Evolutionary conservation across 2,329 filamentous ascomycete genomes (phyloP).

Genomic region (Aspergillus sp.): DNA sequence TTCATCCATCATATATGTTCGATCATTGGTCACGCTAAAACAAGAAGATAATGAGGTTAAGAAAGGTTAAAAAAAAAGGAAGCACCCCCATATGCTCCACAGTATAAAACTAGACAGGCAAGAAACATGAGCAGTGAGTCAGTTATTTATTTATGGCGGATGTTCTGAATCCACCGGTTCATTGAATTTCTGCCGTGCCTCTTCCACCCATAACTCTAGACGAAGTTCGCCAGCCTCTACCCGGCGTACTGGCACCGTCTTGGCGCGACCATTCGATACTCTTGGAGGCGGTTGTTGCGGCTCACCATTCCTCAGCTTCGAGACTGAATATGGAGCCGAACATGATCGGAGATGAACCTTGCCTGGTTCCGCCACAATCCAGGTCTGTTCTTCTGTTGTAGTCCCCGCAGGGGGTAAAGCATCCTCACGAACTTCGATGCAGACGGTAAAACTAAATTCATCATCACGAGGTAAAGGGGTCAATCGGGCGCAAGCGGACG

Average conservation of each 20-base stretch:
- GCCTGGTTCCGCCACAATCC: constrained; percentile 60
- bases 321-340: constrained; percentile 41
- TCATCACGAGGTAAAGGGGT: constrained; percentile 46
- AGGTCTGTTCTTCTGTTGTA: constrained; percentile 54
- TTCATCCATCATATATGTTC: constrained; percentile 43
- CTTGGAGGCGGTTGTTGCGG: constrained; percentile 33
- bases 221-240: constrained; percentile 66
- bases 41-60: constrained; percentile 31
- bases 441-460: constrained; percentile 51
- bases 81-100: constrained; percentile 15
- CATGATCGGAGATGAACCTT: constrained; percentile 40
- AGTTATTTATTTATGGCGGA: constrained; percentile 29
- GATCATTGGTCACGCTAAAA: constrained; percentile 44
- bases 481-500: constrained; percentile 44
- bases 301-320: constrained; percentile 37
- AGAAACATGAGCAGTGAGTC: constrained; percentile 7
- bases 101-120: constrained; percentile 16
- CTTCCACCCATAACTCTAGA: constrained; percentile 70
- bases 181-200: constrained; percentile 56
- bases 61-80: constrained; percentile 18
- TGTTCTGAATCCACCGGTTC: constrained; percentile 41
- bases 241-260: constrained; percentile 60
- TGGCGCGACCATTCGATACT: constrained; percentile 50
- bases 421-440: constrained; percentile 49
- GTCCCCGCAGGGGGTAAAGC: constrained; percentile 48